Conservation (phyloP, 208 protist species). For the Leishmania gerbilli region DNA sequence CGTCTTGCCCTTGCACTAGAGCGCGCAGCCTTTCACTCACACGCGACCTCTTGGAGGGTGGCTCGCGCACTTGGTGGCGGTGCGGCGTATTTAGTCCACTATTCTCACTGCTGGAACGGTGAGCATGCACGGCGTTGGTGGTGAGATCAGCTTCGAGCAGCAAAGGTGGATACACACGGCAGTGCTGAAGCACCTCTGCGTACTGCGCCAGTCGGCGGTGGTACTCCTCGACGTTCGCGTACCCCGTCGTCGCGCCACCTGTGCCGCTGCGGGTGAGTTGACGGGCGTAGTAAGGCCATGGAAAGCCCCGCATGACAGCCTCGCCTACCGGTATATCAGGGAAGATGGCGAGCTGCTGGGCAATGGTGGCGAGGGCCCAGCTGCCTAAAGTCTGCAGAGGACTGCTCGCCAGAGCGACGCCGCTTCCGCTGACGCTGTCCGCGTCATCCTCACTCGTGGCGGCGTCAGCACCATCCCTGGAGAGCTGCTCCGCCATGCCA, state of each 20-base stretch:
- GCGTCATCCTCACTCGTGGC: not conserved
- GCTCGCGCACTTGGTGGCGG: not conserved
- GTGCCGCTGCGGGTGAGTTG: constrained; percentile 40
- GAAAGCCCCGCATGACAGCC: constrained; percentile 53
- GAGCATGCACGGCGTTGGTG: not conserved
- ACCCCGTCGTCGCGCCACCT: constrained; percentile 37
- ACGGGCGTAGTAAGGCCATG: constrained; percentile 61
- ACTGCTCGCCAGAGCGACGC: constrained; percentile 4
- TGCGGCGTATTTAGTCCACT: not conserved
- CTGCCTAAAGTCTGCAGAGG: constrained; percentile 54
- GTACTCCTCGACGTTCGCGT: constrained; percentile 29
- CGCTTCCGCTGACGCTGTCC: not conserved
- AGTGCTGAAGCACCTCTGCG: constrained; percentile 32
- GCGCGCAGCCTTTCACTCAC: constrained; percentile 23
- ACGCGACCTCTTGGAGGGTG: constrained; percentile 8
- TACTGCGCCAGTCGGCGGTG: constrained; percentile 31
- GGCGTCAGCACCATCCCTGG: constrained; percentile 2
- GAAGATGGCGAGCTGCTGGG: constrained; percentile 47
- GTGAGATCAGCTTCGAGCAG: constrained; percentile 9
- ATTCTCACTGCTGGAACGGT: not conserved
- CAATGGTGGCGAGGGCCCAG: constrained; percentile 55
- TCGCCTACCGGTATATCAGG: constrained; percentile 64
- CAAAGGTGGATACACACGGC: constrained; percentile 26
- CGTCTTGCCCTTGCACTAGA: constrained; percentile 10
- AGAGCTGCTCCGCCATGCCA: constrained; percentile 19